phyloP scores from a whole-genome alignment of 2,329 filamentous ascomycete genomes.

The Byssoonygena ceratinophila region DNA sequence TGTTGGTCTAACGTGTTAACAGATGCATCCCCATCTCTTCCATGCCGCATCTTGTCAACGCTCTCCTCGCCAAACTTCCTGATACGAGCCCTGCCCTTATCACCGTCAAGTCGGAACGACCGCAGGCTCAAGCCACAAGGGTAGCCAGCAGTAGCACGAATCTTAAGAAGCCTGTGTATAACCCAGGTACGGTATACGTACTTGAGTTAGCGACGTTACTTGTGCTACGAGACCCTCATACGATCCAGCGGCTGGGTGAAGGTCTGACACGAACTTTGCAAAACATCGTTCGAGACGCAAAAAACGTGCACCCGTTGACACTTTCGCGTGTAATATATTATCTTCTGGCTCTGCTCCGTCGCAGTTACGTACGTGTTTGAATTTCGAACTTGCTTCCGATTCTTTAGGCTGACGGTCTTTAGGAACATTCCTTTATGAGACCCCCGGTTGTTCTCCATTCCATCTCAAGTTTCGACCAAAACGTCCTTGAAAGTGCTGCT shows the following conservation, averaged over 20 bases:
- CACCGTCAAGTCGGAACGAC: slow-evolving; percentile 75
- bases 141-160: slow-evolving; percentile 50
- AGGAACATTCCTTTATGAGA: slow-evolving; percentile 85
- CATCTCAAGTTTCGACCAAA: slow-evolving; percentile 75
- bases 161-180: slow-evolving; percentile 56
- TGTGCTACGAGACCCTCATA: slow-evolving; percentile 62
- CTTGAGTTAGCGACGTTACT: slow-evolving; percentile 80
- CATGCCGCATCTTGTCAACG: slow-evolving; percentile 54
- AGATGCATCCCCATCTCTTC: slow-evolving; percentile 53
- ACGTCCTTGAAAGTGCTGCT: slow-evolving; percentile 64
- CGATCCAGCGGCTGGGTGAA: slow-evolving; percentile 63
- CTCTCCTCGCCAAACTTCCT: slow-evolving; percentile 72
- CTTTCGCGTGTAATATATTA: slow-evolving; percentile 80
- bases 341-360: slow-evolving; percentile 66
- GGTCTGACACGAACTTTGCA: slow-evolving; percentile 71
- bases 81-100: slow-evolving; percentile 75
- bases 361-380: slow-evolving; percentile 61
- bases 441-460: slow-evolving; percentile 84
- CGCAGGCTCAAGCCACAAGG: slow-evolving; percentile 48
- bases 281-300: slow-evolving; percentile 65
- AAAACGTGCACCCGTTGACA: slow-evolving; percentile 69
- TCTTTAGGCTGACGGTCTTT: slow-evolving; percentile 19
- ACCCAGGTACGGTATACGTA: slow-evolving; percentile 79
- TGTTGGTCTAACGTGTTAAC: slow-evolving; percentile 14
- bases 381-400: background rate